Percentiles rank a stretch among this genome's conserved stretches.
Conservation (phyloP, 371 early-diverging fungal genomes). For the Blakeslea trispora region DNA sequence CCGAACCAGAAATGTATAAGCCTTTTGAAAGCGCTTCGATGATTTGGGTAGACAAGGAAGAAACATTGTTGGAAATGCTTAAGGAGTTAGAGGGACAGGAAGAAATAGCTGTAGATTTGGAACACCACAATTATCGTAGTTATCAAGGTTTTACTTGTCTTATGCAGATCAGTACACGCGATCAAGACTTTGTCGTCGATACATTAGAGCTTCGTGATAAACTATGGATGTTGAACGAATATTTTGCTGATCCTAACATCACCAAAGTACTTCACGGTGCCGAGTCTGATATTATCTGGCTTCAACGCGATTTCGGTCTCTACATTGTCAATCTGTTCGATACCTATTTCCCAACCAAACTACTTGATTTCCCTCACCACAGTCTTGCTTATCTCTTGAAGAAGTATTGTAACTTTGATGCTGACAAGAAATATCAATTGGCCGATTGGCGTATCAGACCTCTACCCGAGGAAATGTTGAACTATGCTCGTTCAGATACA, state of each 20-base stretch:
- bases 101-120: constrained; percentile 94
- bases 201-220: constrained; percentile 81
- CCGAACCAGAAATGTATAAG: constrained; percentile 58
- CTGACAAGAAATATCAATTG: constrained; percentile 93
- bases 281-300: constrained; percentile 94
- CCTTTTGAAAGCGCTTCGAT: constrained; percentile 64
- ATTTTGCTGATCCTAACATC: constrained; percentile 85
- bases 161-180: constrained; percentile 92
- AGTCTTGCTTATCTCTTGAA: constrained; percentile 84
- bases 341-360: constrained; percentile 91
- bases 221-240: constrained; percentile 76
- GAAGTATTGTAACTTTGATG: constrained; percentile 74
- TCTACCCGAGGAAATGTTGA: constrained; percentile 86
- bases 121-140: constrained; percentile 91
- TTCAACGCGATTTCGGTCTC: constrained; percentile 96
- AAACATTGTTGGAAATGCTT: constrained; percentile 64
- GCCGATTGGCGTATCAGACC: constrained; percentile 98
- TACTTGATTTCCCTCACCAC: constrained; percentile 71
- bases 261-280: constrained; percentile 97
- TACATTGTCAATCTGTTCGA: constrained; percentile 97
- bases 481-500: constrained; percentile 94
- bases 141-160: constrained; percentile 95
- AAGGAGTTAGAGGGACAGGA: constrained; percentile 54
- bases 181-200: constrained; percentile 90
- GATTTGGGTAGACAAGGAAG: constrained; percentile 76